Evolutionary conservation across 176 grass and related monocot genomes (phyloP).

Genomic region (Triticum turgidum): DNA sequence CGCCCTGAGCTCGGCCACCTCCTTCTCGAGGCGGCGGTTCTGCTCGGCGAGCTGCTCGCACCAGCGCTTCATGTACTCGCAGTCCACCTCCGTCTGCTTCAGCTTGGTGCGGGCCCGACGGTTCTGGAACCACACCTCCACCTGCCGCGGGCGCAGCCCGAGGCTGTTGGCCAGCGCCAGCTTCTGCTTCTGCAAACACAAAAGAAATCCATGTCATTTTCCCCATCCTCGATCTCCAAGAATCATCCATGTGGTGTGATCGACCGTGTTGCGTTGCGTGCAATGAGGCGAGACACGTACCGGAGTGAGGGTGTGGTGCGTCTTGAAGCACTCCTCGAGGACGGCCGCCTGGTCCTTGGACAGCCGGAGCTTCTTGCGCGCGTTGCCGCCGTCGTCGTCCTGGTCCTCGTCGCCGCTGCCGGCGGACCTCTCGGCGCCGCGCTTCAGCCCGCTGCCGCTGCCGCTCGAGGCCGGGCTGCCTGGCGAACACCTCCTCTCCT

Average conservation of each 20-base stretch:
- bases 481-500: conserved; percentile 49
- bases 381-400: conserved; percentile 41
- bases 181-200: conserved; percentile 66
- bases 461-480: conserved; percentile 70
- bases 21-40: conserved; percentile 84
- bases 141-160: conserved; percentile 71
- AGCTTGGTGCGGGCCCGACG: conserved; percentile 80
- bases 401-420: conserved; percentile 74
- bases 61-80: conserved; percentile 85
- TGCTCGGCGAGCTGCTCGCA: conserved; percentile 88
- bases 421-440: conserved; percentile 45
- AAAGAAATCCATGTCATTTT: neutral
- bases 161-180: conserved; percentile 65
- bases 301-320: conserved; percentile 85
- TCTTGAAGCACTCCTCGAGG: conserved; percentile 89
- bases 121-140: conserved; percentile 99
- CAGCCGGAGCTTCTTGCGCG: conserved; percentile 86
- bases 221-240: neutral
- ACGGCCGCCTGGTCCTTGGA: conserved; percentile 86
- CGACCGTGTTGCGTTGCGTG: neutral
- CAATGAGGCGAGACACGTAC: conserved; percentile 19
- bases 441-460: conserved; percentile 51
- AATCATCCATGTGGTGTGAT: neutral
- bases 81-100: conserved; percentile 98
- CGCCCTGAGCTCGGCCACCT: conserved; percentile 80